Evolutionary conservation across 2,329 filamentous ascomycete genomes (phyloP).

Genomic region (Fusarium sp.): DNA sequence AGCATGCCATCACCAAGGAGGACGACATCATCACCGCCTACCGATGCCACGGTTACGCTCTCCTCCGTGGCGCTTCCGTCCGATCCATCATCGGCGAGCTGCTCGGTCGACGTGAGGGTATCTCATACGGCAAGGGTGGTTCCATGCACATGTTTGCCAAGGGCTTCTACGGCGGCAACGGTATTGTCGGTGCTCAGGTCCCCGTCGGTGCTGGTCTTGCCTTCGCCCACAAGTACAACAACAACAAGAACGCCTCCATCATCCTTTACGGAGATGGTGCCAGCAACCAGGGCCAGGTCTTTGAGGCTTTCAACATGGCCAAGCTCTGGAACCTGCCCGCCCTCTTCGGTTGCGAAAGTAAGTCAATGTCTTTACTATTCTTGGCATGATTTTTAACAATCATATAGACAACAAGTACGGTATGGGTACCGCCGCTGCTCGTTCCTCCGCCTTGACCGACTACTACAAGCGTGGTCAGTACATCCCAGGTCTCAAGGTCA

Average conservation of each 20-base stretch:
- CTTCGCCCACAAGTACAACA: constrained; percentile 95
- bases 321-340: constrained; percentile 98
- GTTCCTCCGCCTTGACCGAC: constrained; percentile 94
- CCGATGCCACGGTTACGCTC: constrained; percentile 97
- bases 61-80: constrained; percentile 93
- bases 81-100: constrained; percentile 96
- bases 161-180: constrained; percentile 98
- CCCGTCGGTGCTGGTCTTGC: constrained; percentile 96
- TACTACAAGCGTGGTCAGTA: constrained; percentile 99
- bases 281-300: constrained; percentile 99
- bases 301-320: constrained; percentile 99
- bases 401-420: constrained; percentile 97
- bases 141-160: constrained; percentile 99
- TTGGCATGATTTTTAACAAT: constrained; percentile 19
- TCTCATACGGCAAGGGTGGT: constrained; percentile 98
- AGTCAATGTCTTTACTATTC: constrained; percentile 54
- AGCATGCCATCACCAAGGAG: constrained; percentile 90
- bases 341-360: constrained; percentile 98
- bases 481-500: constrained; percentile 99
- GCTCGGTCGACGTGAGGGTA: constrained; percentile 93
- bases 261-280: constrained; percentile 98
- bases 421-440: constrained; percentile 97
- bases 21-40: constrained; percentile 98
- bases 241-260: constrained; percentile 85
- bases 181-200: constrained; percentile 98